Conservation (phyloP, 2,329 filamentous ascomycete species). For the Ascochyta clinopodiicola region DNA sequence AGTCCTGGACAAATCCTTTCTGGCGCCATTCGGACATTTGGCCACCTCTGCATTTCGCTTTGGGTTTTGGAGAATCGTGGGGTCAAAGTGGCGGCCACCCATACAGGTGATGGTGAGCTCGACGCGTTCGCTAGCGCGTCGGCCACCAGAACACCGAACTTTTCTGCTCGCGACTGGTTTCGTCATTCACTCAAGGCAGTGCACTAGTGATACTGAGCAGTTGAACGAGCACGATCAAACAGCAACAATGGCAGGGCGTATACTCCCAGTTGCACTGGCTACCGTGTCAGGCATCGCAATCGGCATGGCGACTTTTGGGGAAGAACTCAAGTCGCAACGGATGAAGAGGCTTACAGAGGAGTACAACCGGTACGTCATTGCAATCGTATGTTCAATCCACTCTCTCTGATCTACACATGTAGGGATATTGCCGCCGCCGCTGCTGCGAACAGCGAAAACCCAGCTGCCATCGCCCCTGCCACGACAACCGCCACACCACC, state of each 20-base stretch:
- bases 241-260: conserved; percentile 39
- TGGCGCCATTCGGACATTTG: conserved; percentile 59
- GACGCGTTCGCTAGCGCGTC: conserved; percentile 28
- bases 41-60: conserved; percentile 44
- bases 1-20: conserved; percentile 58
- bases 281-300: conserved; percentile 41
- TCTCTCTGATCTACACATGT: conserved; percentile 18
- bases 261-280: conserved; percentile 43
- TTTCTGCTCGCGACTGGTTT: conserved; percentile 20
- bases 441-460: conserved; percentile 22
- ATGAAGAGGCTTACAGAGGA: conserved; percentile 42
- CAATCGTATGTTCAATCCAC: not conserved
- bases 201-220: not conserved
- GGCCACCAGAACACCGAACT: conserved; percentile 22
- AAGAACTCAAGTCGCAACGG: conserved; percentile 43
- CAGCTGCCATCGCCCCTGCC: conserved; percentile 23
- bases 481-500: conserved; percentile 12
- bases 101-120: conserved; percentile 16
- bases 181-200: conserved; percentile 22
- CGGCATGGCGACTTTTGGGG: conserved; percentile 43
- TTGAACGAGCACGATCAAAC: not conserved
- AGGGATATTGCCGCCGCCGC: conserved; percentile 38
- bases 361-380: conserved; percentile 36
- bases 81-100: conserved; percentile 22
- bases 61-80: conserved; percentile 22